Evolutionary conservation across 2,329 filamentous ascomycete species (phyloP), one percentile per base, ranked within the genome.

Genomic region (Diplodia sapinea): DNA sequence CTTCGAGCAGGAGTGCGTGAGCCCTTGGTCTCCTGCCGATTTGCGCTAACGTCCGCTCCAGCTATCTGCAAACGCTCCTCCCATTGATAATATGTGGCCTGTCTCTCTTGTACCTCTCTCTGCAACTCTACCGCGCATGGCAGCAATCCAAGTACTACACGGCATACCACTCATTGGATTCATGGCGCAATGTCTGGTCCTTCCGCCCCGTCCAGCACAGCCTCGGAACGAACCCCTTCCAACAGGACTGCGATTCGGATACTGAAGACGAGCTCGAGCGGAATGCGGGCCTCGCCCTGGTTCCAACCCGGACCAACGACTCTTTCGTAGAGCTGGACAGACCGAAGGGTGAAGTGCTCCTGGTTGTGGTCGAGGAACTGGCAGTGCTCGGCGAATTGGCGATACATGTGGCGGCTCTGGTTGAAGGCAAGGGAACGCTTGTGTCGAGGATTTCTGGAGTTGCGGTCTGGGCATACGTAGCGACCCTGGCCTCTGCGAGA

Each of bases 11-110:
- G 88, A 92, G 90, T 92, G 80, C 77, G 66, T 57, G 26, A 12
- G 3, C n/a, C 50, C 20, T 13, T 36, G 31, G 23, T 59, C 26
- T 29, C n/a, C 13, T 13, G 38, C 20, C 13, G 17, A 66, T 57
- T 69, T 23, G 29, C n/a, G 13, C 51, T 65, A 62, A 70, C 64
- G 63, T 20, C 43, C 12, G 17, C 13, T 11, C 26, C 77, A 94
- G 92, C 78, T 94, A 91, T 78, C 86, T 96, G 65, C 89, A 92
- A 79, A 88, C 92, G 69, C 83, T 96, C 56, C 84, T 98, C 66
- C 95, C 95, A 66, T 82, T 95, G 69, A 81, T 89, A 69, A 84
- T 90, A 68, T 87, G 93, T 78, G 85, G 81, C 70, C 73, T 91
- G 31, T 98, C 95, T 7, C 77, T 94, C 71, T 76, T 91, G 64